Evolutionary conservation across 345 rosid genomes (phyloP).

Genomic region (Mallotus nudiflorus): DNA sequence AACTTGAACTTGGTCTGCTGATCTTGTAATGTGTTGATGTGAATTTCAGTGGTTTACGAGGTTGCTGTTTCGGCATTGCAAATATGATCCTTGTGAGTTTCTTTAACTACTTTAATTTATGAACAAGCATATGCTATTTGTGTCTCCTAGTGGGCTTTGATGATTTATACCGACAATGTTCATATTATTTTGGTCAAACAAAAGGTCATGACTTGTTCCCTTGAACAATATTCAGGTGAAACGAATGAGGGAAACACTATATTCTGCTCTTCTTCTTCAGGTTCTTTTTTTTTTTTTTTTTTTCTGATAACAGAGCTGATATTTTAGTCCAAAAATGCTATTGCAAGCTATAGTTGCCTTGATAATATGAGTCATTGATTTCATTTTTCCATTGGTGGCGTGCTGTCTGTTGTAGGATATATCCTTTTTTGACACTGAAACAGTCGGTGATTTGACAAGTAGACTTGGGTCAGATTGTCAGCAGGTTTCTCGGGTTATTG

Average conservation of each 20-base stretch:
- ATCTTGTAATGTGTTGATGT: conserved; percentile 32
- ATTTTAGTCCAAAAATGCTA: conserved; percentile 5
- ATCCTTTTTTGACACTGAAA: conserved; percentile 89
- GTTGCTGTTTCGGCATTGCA: conserved; percentile 92
- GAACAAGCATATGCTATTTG: background rate
- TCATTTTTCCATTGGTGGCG: conserved; percentile 17
- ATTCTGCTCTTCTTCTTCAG: conserved; percentile 89
- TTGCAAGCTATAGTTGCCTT: conserved; percentile 17
- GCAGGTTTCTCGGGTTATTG: conserved; percentile 94
- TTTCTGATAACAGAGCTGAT: conserved; percentile 8
- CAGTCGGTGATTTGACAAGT: conserved; percentile 97
- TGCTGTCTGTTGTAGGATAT: conserved; percentile 59
- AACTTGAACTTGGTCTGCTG: conserved; percentile 21
- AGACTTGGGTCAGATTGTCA: conserved; percentile 99
- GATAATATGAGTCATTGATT: background rate
- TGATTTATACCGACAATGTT: background rate
- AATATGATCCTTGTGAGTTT: conserved; percentile 97
- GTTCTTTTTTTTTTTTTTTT: conserved; percentile 38
- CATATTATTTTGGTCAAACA: background rate
- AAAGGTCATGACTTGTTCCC: conserved; percentile 8
- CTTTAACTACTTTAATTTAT: background rate
- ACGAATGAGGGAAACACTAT: conserved; percentile 91
- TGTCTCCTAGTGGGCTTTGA: background rate
- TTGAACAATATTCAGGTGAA: conserved; percentile 56
- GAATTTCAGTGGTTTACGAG: conserved; percentile 79